Percentiles rank a stretch among this genome's conserved stretches.
These are phyloP conservation scores for Wickerhamiella azymoides DNA, from an alignment of 805 yeast species.

Conservation along the genomic window DNA sequence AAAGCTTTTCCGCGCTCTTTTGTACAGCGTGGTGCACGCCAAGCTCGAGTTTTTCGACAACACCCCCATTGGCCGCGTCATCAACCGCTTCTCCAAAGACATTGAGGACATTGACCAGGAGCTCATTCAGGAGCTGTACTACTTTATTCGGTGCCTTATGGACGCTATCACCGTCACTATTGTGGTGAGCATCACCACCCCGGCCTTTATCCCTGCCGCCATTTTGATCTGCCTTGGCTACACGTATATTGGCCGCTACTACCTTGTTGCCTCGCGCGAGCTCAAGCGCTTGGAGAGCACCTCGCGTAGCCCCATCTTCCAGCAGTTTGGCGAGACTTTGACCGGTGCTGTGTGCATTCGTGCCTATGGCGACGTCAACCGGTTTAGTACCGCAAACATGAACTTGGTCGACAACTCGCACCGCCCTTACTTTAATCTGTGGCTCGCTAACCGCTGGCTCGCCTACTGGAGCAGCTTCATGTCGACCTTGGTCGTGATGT, in stretches of 20 bases:
- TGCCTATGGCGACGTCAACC: slow-evolving; percentile 84
- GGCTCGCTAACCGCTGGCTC: slow-evolving; percentile 95
- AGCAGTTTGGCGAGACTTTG: slow-evolving; percentile 87
- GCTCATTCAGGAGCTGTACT: slow-evolving; percentile 64
- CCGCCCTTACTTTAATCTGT: slow-evolving; percentile 82
- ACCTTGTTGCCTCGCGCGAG: slow-evolving; percentile 75
- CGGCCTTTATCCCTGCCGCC: slow-evolving; percentile 69
- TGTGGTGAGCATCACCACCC: slow-evolving; percentile 73
- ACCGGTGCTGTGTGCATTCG: slow-evolving; percentile 88
- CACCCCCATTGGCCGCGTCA: slow-evolving; percentile 90
- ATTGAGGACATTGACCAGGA: slow-evolving; percentile 92
- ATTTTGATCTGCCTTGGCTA: slow-evolving; percentile 47
- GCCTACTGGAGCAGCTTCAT: slow-evolving; percentile 70
- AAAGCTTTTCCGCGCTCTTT: slow-evolving; percentile 50
- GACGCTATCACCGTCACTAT: slow-evolving; percentile 53
- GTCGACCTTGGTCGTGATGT: slow-evolving; percentile 70
- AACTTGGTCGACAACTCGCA: slow-evolving; percentile 70
- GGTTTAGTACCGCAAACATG: slow-evolving; percentile 73
- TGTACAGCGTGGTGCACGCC: slow-evolving; percentile 60
- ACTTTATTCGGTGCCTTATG: slow-evolving; percentile 50
- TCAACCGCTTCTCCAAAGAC: slow-evolving; percentile 93
- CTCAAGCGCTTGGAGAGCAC: slow-evolving; percentile 81
- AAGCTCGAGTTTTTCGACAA: slow-evolving; percentile 82
- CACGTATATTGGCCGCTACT: slow-evolving; percentile 58
- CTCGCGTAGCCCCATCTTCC: slow-evolving; percentile 88